Base-by-base conservation (phyloP, 495 filamentous ascomycete species). In the Penicillium atrosanguineum region DNA sequence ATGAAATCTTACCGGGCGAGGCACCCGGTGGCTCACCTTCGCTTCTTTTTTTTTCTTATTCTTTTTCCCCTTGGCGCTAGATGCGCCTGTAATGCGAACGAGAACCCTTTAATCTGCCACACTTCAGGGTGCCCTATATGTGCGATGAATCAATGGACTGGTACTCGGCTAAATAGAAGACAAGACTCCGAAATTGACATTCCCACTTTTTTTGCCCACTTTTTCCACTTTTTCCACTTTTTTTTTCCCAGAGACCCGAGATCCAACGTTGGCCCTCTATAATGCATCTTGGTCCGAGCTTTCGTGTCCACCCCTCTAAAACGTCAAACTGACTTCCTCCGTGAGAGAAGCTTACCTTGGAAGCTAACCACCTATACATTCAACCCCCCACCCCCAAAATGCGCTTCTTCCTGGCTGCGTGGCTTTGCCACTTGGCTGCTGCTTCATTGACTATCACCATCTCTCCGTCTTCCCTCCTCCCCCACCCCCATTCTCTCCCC, bases 401-500 rank as follows among this genome's bases (percentile, higher is more conserved):
- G 56, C 31, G 23, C 19, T 15, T 53, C 31, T 37, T 50, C 15
- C 42, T 59, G 16, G 11, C 40, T n/a, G 14, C 44, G 21, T 43
- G 57, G 46, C 56, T 55, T 23, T 40, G 49, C 36, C 43, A 63
- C 12, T 21, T 56, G 9, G 56, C 56, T 4, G 53, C 48, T 19
- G 54, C 69, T 34, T 60, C 68, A 21, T 54, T 77, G 16, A 75
- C 71, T 9, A 65, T 77, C 51, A 68, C 65, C 54, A 73, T 88
- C 62, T 80, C 79, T 4, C 57, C 79, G 25, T 76, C 78, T 21
- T 64, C 51, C 46, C 37, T 67, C 52, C 67, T 75, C 31, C 71
- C 74, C 19, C 69, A 71, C 40, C 70, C 75, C 6, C 62, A 76
- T 55, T 38, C 58, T 47, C 71, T 78, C 62, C 62, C 69, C 53